These are phyloP conservation scores for Boletus semigastroideus DNA, from an alignment of 1,284 basidiomycete species.

Conservation along the genomic window DNA sequence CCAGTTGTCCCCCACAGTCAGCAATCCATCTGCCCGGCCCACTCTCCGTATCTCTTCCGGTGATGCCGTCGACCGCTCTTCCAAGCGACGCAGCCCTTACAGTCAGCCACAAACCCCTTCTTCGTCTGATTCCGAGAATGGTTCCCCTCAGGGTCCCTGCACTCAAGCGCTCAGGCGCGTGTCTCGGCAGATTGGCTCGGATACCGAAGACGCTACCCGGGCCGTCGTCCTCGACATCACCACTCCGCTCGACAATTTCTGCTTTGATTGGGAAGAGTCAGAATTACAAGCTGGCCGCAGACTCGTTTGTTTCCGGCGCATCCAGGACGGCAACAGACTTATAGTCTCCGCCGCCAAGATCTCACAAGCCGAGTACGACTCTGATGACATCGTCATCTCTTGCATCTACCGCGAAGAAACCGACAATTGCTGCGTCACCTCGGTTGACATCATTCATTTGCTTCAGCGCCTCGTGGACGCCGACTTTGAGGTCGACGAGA, in stretches of 20 bases:
- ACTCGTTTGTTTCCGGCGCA: constrained; percentile 67
- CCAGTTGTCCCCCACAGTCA: background rate
- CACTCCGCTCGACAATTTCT: constrained; percentile 54
- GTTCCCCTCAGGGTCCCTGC: constrained; percentile 14
- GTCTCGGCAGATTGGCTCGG: constrained; percentile 20
- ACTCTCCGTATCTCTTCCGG: constrained; percentile 7
- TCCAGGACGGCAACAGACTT: constrained; percentile 59
- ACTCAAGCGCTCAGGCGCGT: constrained; percentile 25
- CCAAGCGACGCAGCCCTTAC: constrained; percentile 33
- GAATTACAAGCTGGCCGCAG: constrained; percentile 64
- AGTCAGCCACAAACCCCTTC: constrained; percentile 30
- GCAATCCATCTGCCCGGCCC: background rate
- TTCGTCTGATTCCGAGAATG: constrained; percentile 32
- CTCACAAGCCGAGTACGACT: constrained; percentile 55
- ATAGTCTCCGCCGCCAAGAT: constrained; percentile 66
- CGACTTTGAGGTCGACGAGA: constrained; percentile 91
- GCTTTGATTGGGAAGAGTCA: constrained; percentile 53
- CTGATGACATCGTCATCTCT: constrained; percentile 68
- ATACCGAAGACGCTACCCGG: constrained; percentile 39
- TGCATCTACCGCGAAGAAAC: constrained; percentile 88
- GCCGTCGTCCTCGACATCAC: constrained; percentile 57
- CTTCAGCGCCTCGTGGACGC: constrained; percentile 85
- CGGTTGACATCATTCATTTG: constrained; percentile 92
- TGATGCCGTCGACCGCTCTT: constrained; percentile 15
- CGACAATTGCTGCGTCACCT: constrained; percentile 85